phyloP scores from a whole-genome alignment of 1,284 basidiomycete genomes.

The Thelephora terrestris region DNA sequence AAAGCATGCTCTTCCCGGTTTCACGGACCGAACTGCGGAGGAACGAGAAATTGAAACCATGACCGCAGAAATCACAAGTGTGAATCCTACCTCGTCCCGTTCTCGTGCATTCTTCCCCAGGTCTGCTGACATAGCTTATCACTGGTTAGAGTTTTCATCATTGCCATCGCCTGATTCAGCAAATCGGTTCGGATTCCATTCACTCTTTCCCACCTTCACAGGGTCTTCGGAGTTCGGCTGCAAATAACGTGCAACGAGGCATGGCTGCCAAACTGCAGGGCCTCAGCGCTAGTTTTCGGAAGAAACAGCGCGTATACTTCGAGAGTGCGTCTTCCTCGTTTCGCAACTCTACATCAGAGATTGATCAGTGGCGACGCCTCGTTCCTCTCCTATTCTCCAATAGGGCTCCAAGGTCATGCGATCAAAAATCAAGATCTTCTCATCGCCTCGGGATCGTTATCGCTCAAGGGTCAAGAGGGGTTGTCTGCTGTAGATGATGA shows the following conservation, averaged over 20 bases:
- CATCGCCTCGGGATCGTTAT: constrained; percentile 75
- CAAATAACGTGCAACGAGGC: constrained; percentile 94
- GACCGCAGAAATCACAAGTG: constrained; percentile 83
- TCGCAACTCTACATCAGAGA: constrained; percentile 9
- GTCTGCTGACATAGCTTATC: constrained; percentile 6
- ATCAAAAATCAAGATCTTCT: constrained; percentile 91
- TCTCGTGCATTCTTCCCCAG: constrained; percentile 3
- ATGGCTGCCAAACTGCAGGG: constrained; percentile 94
- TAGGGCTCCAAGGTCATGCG: constrained; percentile 88
- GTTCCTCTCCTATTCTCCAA: constrained; percentile 11
- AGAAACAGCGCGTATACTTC: constrained; percentile 97
- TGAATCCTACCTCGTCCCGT: constrained; percentile 23
- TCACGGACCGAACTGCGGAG: constrained; percentile 87
- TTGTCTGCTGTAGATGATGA: constrained; percentile 81
- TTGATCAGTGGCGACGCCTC: constrained; percentile 15
- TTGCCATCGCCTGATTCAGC: constrained; percentile 74
- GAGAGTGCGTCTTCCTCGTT: constrained; percentile 62
- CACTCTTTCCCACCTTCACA: constrained; percentile 36
- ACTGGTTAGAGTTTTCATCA: constrained; percentile 68
- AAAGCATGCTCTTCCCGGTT: constrained; percentile 92
- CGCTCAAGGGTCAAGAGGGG: constrained; percentile 71
- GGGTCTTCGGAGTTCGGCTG: constrained; percentile 58
- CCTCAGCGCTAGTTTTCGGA: constrained; percentile 86
- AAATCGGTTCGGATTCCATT: constrained; percentile 38
- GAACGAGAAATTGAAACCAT: constrained; percentile 88